Base-by-base conservation (phyloP, 441 rosid species). In the Bocquillonia castaneifolia region DNA sequence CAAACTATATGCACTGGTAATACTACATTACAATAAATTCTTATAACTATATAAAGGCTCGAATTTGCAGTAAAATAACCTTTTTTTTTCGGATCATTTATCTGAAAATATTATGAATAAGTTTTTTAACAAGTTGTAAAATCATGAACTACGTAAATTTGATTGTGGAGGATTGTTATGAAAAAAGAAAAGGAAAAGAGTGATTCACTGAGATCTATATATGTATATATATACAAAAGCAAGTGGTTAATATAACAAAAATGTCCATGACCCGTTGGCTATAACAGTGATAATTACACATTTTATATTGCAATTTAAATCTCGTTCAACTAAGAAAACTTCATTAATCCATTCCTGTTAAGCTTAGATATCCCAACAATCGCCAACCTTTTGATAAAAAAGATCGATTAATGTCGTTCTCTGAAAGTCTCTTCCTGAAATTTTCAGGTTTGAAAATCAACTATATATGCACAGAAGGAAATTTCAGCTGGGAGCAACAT, bases 161-260 rank as follows among this genome's bases (percentile, higher is more conserved):
- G 15, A 44, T 29, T 45, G n/a, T 28, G 26, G 20, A 34, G 22
- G 37, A 22, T 39, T 45, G 14, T 2, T 9, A 37, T 14, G 25
- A 44, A 36, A 51, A 51, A 6, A 29, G 1, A 10, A 40, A 4
- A 10, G 25, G 39, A 59, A 22, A 3, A 18, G 53, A 29, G 15
- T 20, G 36, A 28, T 13, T n/a, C 59, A 23, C 57, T 50, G 26
- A 50, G 32, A 25, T 69, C 50, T 36, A 36, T 36, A 36, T 36
- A 36, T 36, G 10, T 50, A 59, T 37, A n/a, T 61, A 69, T 39
- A 52, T 40, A 60, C 67, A 69, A 9, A 34, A 20, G 17, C 37
- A 6, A 22, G 50, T 23, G 20, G 31, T 25, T 12, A 12, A 14
- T 32, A 44, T 42, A 36, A 18, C 48, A 53, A 39, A 15, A 66